These are phyloP conservation scores for Candida cerambycidarum DNA, from an alignment of 805 yeast genomes.

Conservation along the genomic window DNA sequence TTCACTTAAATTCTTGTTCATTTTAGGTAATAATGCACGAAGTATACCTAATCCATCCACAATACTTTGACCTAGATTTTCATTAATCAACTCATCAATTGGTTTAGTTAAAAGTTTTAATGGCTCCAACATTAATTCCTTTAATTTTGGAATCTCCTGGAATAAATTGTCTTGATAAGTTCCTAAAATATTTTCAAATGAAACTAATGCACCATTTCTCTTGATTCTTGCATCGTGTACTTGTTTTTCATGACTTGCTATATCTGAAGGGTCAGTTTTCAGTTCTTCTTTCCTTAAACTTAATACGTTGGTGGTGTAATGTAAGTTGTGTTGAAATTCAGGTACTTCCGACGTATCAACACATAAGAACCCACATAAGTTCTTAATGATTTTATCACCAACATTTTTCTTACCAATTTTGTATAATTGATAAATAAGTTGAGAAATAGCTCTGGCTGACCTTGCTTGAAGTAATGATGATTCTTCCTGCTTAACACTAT, in stretches of 20 bases:
- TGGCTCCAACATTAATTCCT: constrained; percentile 65
- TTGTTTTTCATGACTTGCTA: constrained; percentile 58
- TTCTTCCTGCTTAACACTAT: constrained; percentile 78
- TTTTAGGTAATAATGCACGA: constrained; percentile 66
- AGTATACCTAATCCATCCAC: constrained; percentile 85
- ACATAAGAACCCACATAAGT: constrained; percentile 88
- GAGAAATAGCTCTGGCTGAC: constrained; percentile 68
- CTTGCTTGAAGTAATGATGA: constrained; percentile 63
- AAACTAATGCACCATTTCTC: constrained; percentile 76
- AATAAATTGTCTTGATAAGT: constrained; percentile 58
- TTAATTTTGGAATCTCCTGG: constrained; percentile 62
- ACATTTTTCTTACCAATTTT: constrained; percentile 63
- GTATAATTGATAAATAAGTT: constrained; percentile 60
- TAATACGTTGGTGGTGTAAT: constrained; percentile 54
- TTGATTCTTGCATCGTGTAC: constrained; percentile 75
- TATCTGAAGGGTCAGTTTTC: constrained; percentile 58
- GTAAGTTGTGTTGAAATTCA: constrained; percentile 70
- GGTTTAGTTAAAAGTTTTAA: constrained; percentile 38
- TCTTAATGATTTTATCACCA: constrained; percentile 84
- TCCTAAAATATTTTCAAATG: constrained; percentile 60
- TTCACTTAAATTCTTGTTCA: constrained; percentile 49
- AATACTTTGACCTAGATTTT: constrained; percentile 68
- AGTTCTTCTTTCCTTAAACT: constrained; percentile 81
- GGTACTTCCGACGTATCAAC: constrained; percentile 97
- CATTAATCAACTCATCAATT: constrained; percentile 30